phyloP scores from a whole-genome alignment of 73 alveolate species.

The Paramecium sonneborni region DNA sequence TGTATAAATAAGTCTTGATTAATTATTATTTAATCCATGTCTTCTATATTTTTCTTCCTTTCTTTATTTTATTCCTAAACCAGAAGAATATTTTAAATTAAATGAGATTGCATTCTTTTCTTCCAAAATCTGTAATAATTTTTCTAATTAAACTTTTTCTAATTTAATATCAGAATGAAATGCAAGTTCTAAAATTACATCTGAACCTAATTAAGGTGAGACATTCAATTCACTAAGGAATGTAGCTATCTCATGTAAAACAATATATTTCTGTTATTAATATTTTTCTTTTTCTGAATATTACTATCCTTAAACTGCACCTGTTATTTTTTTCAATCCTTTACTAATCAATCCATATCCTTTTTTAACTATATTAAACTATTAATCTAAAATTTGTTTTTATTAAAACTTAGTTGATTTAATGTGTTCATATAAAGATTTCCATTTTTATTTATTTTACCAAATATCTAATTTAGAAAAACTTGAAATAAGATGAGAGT shows the following conservation, averaged over 20 bases:
- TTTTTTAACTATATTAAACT: slow-evolving; percentile 13
- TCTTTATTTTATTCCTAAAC: neutral
- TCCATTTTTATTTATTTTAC: slow-evolving; percentile 39
- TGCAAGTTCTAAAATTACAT: slow-evolving; percentile 49
- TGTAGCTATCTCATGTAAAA: slow-evolving; percentile 37
- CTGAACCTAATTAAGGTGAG: slow-evolving; percentile 35
- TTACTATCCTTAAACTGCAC: neutral
- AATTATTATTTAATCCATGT: neutral
- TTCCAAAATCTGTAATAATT: slow-evolving; percentile 41
- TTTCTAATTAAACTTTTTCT: slow-evolving; percentile 27
- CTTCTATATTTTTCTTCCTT: slow-evolving; percentile 50
- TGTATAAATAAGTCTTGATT: slow-evolving; percentile 3
- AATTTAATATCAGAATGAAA: neutral
- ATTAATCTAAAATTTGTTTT: neutral
- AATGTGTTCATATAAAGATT: neutral
- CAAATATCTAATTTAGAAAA: neutral
- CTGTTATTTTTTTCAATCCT: slow-evolving; percentile 52
- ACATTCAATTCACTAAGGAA: slow-evolving; percentile 27
- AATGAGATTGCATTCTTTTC: slow-evolving; percentile 36
- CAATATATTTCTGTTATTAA: slow-evolving; percentile 28
- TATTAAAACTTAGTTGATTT: neutral
- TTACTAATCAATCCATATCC: slow-evolving; percentile 56
- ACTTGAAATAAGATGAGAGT: neutral
- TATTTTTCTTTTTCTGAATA: slow-evolving; percentile 51
- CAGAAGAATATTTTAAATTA: neutral